Evolutionary conservation across 805 yeast genomes (phyloP), one percentile per base, ranked within the genome.

Genomic region (Torulaspora maleeae): DNA sequence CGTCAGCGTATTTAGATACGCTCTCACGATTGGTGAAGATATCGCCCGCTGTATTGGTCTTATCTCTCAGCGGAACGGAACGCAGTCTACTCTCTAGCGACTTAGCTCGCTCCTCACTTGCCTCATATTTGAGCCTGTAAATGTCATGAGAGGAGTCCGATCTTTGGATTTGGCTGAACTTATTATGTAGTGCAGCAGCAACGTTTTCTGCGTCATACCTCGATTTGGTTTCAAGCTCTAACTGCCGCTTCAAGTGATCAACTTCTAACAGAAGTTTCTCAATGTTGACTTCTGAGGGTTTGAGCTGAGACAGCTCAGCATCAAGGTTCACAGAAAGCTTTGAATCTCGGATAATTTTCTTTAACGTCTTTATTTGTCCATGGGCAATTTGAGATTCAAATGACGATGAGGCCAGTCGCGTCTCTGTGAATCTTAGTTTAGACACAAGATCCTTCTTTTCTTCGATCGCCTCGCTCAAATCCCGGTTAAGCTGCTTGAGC

Each of bases 371-470:
- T 4, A 78, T 43, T 36, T 72, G 73, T 10, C 75, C 72, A 36
- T 65, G 70, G 49, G 72, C 57, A 41, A 67, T 76, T 55, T 76
- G 79, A 48, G 74, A 77, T 44, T 79, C 83, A 50, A 77, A 77
- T 5, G 81, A 72, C 40, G 80, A 82, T n/a, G 82, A 72, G 2
- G 83, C 82, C n/a, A 80, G 60, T 53, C 86, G 73, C 1, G 82
- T 76, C 52, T 82, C 83, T 11, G 85, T 63, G 53, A 83, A 66
- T 27, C 74, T 72, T 41, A 82, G 56, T 48, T 83, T 87, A 36
- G 83, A 79, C 19, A 71, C 66, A 36, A 82, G 60, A 64, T 75
- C 61, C 55, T 70, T 60, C 37, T 68, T 70, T 16, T 66, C 71
- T 25, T 66, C 67, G 8, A 64, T 54, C 54, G 78, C 81, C 29